Conservation (phyloP, 78 protist species). For the Mantamonas sphyraenae region DNA sequence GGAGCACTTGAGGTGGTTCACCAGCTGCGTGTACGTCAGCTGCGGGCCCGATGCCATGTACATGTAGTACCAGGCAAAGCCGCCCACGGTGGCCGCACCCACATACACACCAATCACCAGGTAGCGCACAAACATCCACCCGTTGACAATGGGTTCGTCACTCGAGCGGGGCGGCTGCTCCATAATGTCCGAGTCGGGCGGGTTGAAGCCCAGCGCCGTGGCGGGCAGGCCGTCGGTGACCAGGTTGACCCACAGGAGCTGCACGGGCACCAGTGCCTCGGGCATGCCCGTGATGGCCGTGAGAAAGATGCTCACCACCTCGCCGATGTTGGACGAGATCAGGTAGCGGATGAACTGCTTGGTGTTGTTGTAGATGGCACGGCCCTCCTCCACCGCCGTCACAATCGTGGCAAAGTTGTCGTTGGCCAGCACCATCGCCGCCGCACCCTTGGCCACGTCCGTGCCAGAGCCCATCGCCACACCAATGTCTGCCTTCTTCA, state of each 20-base stretch:
- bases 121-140: constrained; percentile 29
- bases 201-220: constrained; percentile 65
- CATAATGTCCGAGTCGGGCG: constrained; percentile 48
- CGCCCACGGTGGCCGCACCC: constrained; percentile 41
- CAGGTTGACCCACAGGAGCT: constrained; percentile 75
- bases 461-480: constrained; percentile 96
- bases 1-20: neutral
- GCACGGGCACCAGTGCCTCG: constrained; percentile 51
- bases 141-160: constrained; percentile 30
- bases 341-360: constrained; percentile 71
- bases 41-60: constrained; percentile 9
- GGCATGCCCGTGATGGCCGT: constrained; percentile 56
- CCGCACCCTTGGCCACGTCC: constrained; percentile 90
- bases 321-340: constrained; percentile 70
- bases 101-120: constrained; percentile 17
- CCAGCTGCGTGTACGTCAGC: constrained; percentile 6
- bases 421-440: constrained; percentile 87
- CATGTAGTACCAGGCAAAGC: constrained; percentile 32
- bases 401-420: constrained; percentile 97
- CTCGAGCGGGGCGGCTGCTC: constrained; percentile 4
- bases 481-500: constrained; percentile 87
- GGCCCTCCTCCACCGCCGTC: constrained; percentile 81
- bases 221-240: constrained; percentile 80
- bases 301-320: constrained; percentile 39
- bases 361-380: constrained; percentile 64